phyloP scores from a whole-genome alignment of 768 basidiomycete species.

The Suillus weaverae region DNA sequence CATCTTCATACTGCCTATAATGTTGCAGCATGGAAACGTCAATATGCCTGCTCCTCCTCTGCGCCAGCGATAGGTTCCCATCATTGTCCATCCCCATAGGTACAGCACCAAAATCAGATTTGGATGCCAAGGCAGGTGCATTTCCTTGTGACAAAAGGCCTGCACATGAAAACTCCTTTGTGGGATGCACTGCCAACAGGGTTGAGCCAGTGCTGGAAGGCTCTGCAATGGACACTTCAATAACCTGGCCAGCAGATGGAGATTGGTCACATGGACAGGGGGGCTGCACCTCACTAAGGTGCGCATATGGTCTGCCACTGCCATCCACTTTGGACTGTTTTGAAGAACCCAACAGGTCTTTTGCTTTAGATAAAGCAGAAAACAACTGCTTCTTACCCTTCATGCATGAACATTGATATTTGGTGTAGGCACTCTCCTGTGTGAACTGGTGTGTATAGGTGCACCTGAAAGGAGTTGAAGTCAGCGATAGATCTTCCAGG shows the following conservation, averaged over 20 bases:
- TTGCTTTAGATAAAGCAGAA: background rate
- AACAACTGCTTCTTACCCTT: background rate
- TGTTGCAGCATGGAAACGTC: slow-evolving; percentile 2
- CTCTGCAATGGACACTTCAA: background rate
- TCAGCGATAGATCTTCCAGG: background rate
- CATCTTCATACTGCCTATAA: slow-evolving; percentile 6
- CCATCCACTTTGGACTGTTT: background rate
- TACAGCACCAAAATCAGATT: background rate
- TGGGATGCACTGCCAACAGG: background rate
- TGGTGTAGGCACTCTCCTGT: background rate
- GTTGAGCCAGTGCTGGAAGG: background rate
- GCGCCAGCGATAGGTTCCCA: background rate
- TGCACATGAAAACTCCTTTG: background rate
- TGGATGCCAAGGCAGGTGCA: too few species aligned
- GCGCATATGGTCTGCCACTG: background rate
- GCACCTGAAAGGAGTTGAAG: background rate
- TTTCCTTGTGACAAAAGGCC: too few species aligned
- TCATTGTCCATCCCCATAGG: background rate
- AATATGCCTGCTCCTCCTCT: background rate
- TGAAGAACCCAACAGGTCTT: background rate
- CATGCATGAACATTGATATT: background rate
- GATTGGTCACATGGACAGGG: background rate
- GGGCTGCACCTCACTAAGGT: background rate
- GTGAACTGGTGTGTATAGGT: background rate
- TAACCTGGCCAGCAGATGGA: background rate